Conservation (phyloP, 2,329 filamentous ascomycete genomes). For the Sarocladium oryzae region DNA sequence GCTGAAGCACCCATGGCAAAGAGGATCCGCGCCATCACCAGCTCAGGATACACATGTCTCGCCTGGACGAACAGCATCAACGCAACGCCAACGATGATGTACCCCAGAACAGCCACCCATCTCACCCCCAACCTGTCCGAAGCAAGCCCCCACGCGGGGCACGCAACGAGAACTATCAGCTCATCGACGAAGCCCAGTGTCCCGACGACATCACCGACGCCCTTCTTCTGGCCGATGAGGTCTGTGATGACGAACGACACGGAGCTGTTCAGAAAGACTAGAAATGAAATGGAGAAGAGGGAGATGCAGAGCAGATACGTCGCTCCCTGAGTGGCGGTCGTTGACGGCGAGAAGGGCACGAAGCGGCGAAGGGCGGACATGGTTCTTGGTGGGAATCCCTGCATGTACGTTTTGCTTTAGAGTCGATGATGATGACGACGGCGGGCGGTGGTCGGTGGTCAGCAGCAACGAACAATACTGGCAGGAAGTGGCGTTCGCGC, state of each 20-base stretch:
- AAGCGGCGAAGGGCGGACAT: conserved; percentile 36
- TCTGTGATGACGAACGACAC: conserved; percentile 82
- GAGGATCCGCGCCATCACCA: conserved; percentile 75
- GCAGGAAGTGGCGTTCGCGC: neutral
- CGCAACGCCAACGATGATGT: conserved; percentile 70
- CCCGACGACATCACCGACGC: conserved; percentile 74
- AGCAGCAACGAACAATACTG: neutral
- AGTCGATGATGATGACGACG: neutral
- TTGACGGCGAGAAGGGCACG: conserved; percentile 53
- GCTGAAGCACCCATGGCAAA: conserved; percentile 93
- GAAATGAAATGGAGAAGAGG: conserved; percentile 81
- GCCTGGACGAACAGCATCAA: conserved; percentile 81
- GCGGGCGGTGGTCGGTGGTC: neutral
- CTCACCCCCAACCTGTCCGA: conserved; percentile 73
- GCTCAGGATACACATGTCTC: conserved; percentile 77
- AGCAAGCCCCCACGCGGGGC: conserved; percentile 70
- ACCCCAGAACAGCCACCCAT: conserved; percentile 69
- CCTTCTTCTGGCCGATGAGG: conserved; percentile 65
- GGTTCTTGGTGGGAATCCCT: conserved; percentile 7
- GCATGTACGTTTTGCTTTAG: neutral
- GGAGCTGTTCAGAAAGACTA: conserved; percentile 82
- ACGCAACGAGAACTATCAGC: conserved; percentile 72
- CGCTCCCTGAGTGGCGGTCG: conserved; percentile 55
- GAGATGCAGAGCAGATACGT: conserved; percentile 78
- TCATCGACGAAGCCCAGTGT: conserved; percentile 83